Percentiles rank a stretch among this genome's conserved stretches.
Evolutionary conservation across 2,329 filamentous ascomycete genomes (phyloP).

Genomic region (Aspergillus fischeri): DNA sequence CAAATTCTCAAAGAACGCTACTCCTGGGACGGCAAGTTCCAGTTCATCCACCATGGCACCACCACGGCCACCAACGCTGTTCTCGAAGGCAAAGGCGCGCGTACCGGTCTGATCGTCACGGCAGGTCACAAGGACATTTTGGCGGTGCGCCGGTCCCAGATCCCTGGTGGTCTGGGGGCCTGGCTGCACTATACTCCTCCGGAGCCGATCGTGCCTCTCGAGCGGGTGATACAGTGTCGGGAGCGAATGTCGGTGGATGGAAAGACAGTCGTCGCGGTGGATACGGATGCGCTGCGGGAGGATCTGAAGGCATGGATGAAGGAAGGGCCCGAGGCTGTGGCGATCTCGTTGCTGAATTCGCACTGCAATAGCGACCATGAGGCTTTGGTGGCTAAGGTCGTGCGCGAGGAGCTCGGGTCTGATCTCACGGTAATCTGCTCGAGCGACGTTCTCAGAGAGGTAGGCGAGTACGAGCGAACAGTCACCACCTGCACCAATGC

Average conservation of each 20-base stretch:
- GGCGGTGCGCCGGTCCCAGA: slow-evolving; percentile 45
- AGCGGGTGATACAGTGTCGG: slow-evolving; percentile 44
- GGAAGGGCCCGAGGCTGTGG: slow-evolving; percentile 44
- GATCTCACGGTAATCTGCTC: slow-evolving; percentile 45
- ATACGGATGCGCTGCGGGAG: slow-evolving; percentile 36
- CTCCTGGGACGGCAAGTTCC: slow-evolving; percentile 43
- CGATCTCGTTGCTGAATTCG: slow-evolving; percentile 47
- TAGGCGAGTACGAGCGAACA: slow-evolving; percentile 48
- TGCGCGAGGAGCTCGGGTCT: slow-evolving; percentile 42
- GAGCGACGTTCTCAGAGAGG: slow-evolving; percentile 44
- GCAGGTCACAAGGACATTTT: slow-evolving; percentile 49
- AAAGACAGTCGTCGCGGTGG: slow-evolving; percentile 37
- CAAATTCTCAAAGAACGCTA: slow-evolving; percentile 36
- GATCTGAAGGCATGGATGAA: slow-evolving; percentile 37
- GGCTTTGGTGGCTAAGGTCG: slow-evolving; percentile 32
- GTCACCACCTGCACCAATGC: slow-evolving; percentile 48
- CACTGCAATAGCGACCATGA: slow-evolving; percentile 45
- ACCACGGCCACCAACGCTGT: slow-evolving; percentile 50
- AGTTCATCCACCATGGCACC: slow-evolving; percentile 49
- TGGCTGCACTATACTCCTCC: slow-evolving; percentile 49
- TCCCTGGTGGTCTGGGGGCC: slow-evolving; percentile 48
- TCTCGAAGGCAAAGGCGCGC: slow-evolving; percentile 48
- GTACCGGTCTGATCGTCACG: slow-evolving; percentile 46
- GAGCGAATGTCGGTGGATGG: slow-evolving; percentile 45
- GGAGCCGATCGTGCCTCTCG: slow-evolving; percentile 47